Evolutionary conservation across 1,139 yeast species (phyloP), one percentile per base, ranked within the genome.

Genomic region (Sugiyamaella xylanicola): DNA sequence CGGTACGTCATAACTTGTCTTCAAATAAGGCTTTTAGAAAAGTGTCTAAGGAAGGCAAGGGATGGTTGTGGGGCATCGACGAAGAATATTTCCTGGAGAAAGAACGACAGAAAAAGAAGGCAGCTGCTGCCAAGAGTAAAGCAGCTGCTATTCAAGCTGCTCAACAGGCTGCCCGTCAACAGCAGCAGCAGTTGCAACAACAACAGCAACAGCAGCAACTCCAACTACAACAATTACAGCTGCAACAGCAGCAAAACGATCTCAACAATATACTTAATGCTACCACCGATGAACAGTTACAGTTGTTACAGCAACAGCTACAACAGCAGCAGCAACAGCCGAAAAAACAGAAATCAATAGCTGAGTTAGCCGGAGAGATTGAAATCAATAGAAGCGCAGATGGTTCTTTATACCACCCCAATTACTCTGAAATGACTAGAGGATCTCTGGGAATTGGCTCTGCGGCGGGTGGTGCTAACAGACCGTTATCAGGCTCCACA

Each of bases 11-110:
- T 72, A 91, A 90, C 65, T 77, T 93, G 44, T 86, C 92, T 21
- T 77, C 90, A 62, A 91, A 91, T 72, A 90, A 90, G 72, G 84
- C 92, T 7, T 93, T 93, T 74, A 81, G 84, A 57, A 84, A 87
- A 63, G 84, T 87, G 8, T 78, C 85, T 35, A 85, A 89, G 64
- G 89, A 86, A 62, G 95, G 93, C 16, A 86, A 85, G 68, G 97
- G 96, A 57, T 91, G 96, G 93, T 75, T 88, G 39, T 93, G 96
- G 95, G 91, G 92, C 3, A 76, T 93, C 50, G 97, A 95, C 70
- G 95, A 90, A 59, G 84, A 83, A 56, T 89, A 85, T 61, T 82
- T 87, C 54, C 84, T 84, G 37, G 97, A 91, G 65, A 82, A 89
- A 68, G 97, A 91, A 66, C 82, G 80, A 57, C 84, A 82, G 47